Base-by-base conservation (phyloP, 306 rosid genomes). In the Boehmeria nivea region DNA sequence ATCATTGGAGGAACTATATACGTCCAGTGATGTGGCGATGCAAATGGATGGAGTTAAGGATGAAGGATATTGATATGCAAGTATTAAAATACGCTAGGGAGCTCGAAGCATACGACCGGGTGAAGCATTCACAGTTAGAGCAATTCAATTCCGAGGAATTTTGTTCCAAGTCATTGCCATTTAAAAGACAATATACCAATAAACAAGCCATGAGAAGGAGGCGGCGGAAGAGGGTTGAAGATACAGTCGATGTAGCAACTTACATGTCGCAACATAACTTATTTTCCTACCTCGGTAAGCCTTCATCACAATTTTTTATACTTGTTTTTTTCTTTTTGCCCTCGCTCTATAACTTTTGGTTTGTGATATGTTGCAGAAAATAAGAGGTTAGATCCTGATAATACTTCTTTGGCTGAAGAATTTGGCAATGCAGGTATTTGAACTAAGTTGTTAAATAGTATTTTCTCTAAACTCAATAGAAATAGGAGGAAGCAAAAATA, bases 21-120 rank as follows among this genome's bases (percentile, higher is more conserved):
- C 81, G 79, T 18, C 98, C 96, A 55, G 62, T 87, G 57, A 82
- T 79, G 81, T 87, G 98, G 98, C 85, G 91, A 37, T 87, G 86
- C 75, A 84, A 78, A 75, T 91, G 98, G 98, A 67, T 84, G 33
- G 96, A 91, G 69, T 60, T 91, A 54, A 82, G 75, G 77, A 75
- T 91, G 36, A 87, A 75, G 70, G 82, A 84, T 74, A 49, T 91
- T 59, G 79, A 80, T 34, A 78, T 85, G 20, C 94, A 76, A 57
- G 72, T 74, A 27, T 45, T 49, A 27, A 87, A 78, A 55, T 87
- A 87, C 60, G 71, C 70, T 24, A 77, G 73, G 64, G 80, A 76
- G 57, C 83, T 87, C 54, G 87, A 72, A 53, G 76, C 73, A 45
- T 70, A 54, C 59, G 83, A 87, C 34, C 76, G 68, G 56, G 72